These are phyloP conservation scores for Ceratobasidium sp. DNA, from an alignment of 1,284 basidiomycete genomes.

Conservation along the genomic window DNA sequence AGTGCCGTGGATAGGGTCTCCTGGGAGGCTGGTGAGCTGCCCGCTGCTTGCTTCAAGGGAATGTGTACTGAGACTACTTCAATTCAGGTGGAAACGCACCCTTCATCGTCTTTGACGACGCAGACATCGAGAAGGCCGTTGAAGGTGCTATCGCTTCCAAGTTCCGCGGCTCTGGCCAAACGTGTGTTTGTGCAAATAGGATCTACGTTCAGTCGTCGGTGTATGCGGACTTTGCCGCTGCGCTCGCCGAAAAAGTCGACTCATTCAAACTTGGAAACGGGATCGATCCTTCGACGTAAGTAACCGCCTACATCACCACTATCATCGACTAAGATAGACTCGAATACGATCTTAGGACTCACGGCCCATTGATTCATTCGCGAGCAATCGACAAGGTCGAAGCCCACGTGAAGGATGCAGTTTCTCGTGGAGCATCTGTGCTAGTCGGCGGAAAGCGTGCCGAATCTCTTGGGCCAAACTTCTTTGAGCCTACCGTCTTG, in stretches of 20 bases:
- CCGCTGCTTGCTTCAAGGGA: neutral
- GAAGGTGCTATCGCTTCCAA: conserved; percentile 89
- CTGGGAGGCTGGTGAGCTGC: conserved; percentile 69
- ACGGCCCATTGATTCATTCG: conserved; percentile 92
- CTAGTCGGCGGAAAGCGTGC: conserved; percentile 83
- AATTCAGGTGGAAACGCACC: conserved; percentile 79
- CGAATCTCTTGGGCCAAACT: conserved; percentile 55
- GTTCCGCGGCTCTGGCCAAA: conserved; percentile 92
- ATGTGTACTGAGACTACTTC: conserved; percentile 4
- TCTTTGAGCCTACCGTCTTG: conserved; percentile 89
- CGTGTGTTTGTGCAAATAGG: conserved; percentile 56
- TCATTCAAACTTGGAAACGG: conserved; percentile 92
- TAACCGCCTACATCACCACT: conserved; percentile 37
- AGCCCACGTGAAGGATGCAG: conserved; percentile 85
- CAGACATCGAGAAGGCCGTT: conserved; percentile 93
- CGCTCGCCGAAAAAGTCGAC: conserved; percentile 82
- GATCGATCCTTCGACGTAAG: conserved; percentile 77
- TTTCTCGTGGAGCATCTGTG: conserved; percentile 83
- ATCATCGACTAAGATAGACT: neutral
- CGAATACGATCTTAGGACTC: conserved; percentile 58
- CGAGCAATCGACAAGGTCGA: conserved; percentile 88
- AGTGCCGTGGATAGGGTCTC: conserved; percentile 62
- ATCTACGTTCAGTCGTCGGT: conserved; percentile 86
- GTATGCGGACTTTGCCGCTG: conserved; percentile 85
- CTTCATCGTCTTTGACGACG: conserved; percentile 97